Conservation (phyloP, 495 filamentous ascomycete species). For the Trichoderma orchidacearum region DNA sequence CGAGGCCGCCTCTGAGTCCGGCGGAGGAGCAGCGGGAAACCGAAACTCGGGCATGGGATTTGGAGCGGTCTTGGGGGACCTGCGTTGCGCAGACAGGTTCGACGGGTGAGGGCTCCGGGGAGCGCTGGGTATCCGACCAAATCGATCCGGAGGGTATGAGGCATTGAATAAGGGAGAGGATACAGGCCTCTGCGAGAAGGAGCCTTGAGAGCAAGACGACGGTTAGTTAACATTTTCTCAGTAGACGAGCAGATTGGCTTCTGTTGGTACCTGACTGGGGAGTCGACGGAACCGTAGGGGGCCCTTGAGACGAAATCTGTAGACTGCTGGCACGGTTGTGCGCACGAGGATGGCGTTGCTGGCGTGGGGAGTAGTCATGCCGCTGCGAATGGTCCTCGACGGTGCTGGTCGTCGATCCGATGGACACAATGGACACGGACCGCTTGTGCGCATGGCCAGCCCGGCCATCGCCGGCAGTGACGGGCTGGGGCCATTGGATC, state of each 20-base stretch:
- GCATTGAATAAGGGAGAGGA: constrained; percentile 30
- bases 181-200: constrained; percentile 22
- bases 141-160: constrained; percentile 29
- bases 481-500: constrained; percentile 13
- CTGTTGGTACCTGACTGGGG: constrained; percentile 38
- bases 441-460: constrained; percentile 39
- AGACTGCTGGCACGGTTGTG: constrained; percentile 78
- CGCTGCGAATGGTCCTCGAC: constrained; percentile 21
- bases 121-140: constrained; percentile 18
- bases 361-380: constrained; percentile 9
- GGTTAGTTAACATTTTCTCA: neutral
- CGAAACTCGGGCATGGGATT: constrained; percentile 48
- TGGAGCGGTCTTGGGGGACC: constrained; percentile 22
- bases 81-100: neutral
- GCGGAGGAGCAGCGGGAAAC: constrained; percentile 45
- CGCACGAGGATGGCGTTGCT: constrained; percentile 40
- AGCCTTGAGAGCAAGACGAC: constrained; percentile 18
- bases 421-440: constrained; percentile 90
- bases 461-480: constrained; percentile 16
- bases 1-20: constrained; percentile 13
- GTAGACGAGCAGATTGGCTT: neutral
- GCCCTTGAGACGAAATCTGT: constrained; percentile 53
- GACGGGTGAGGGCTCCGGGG: constrained; percentile 22
- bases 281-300: constrained; percentile 13
- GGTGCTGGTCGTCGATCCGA: constrained; percentile 51